Evolutionary conservation across 345 rosid species (phyloP).

Genomic region (Viola odorata): DNA sequence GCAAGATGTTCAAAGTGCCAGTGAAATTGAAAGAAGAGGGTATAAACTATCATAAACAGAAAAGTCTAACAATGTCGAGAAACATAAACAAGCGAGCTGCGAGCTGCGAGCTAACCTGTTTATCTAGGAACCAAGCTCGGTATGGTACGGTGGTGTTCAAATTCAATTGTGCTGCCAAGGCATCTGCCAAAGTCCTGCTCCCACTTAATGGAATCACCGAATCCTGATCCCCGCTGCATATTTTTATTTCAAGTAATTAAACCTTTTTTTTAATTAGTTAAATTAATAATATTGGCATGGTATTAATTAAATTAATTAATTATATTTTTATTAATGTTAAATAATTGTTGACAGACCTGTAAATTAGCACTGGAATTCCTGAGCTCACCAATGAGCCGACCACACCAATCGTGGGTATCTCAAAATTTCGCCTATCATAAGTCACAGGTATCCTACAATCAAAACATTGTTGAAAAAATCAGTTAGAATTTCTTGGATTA

Average conservation of each 20-base stretch:
- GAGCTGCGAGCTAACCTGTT: conserved; percentile 20
- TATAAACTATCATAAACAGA: too few species aligned
- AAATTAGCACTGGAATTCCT: conserved; percentile 17
- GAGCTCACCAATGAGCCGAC: conserved; percentile 18
- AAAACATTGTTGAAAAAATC: neutral
- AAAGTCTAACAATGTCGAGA: too few species aligned
- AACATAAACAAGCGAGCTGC: too few species aligned
- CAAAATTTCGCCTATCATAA: conserved; percentile 5
- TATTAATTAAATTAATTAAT: too few species aligned
- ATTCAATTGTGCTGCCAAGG: conserved; percentile 36
- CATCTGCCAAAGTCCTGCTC: conserved; percentile 57
- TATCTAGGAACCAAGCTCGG: conserved; percentile 28
- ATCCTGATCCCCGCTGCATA: conserved; percentile 49
- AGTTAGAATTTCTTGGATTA: too few species aligned
- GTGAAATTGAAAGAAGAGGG: too few species aligned
- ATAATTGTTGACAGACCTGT: too few species aligned
- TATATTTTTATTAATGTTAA: too few species aligned
- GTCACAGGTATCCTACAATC: neutral
- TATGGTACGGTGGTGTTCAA: conserved; percentile 27
- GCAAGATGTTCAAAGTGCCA: too few species aligned
- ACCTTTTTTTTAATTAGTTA: too few species aligned
- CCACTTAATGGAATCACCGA: conserved; percentile 46
- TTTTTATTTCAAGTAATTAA: too few species aligned
- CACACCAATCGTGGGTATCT: conserved; percentile 19
- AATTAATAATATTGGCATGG: too few species aligned